These are phyloP conservation scores for Metarhizium humberi DNA, from an alignment of 2,329 filamentous ascomycete species.

Conservation along the genomic window DNA sequence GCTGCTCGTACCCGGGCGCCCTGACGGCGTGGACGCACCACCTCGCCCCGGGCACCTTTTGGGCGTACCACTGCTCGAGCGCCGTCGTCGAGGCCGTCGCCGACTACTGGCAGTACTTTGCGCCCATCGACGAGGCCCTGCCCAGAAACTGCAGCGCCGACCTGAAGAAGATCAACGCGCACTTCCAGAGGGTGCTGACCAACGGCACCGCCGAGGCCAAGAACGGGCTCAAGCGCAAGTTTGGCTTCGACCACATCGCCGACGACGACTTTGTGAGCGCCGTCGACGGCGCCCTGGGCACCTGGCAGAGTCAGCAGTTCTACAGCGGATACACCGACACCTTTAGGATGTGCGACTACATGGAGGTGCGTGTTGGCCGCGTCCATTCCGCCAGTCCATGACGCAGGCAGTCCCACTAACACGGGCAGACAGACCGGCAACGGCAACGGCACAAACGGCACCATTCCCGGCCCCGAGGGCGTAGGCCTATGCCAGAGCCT, in stretches of 20 bases:
- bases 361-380: conserved; percentile 14
- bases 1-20: conserved; percentile 70
- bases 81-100: conserved; percentile 67
- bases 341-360: conserved; percentile 26
- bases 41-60: conserved; percentile 66
- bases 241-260: conserved; percentile 30
- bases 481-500: conserved; percentile 46
- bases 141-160: conserved; percentile 52
- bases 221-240: conserved; percentile 33
- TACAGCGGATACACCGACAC: conserved; percentile 24
- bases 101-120: conserved; percentile 56
- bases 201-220: conserved; percentile 19
- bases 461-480: conserved; percentile 21
- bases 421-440: neutral
- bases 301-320: conserved; percentile 27
- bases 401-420: neutral
- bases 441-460: neutral
- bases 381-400: neutral
- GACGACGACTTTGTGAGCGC: conserved; percentile 38
- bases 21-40: conserved; percentile 65
- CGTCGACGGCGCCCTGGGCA: conserved; percentile 14
- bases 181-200: conserved; percentile 38
- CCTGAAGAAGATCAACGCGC: conserved; percentile 42
- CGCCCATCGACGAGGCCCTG: conserved; percentile 32
- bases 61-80: conserved; percentile 66